These are phyloP conservation scores for Geoglossum glabrum DNA, from an alignment of 495 filamentous ascomycete genomes.

Conservation along the genomic window DNA sequence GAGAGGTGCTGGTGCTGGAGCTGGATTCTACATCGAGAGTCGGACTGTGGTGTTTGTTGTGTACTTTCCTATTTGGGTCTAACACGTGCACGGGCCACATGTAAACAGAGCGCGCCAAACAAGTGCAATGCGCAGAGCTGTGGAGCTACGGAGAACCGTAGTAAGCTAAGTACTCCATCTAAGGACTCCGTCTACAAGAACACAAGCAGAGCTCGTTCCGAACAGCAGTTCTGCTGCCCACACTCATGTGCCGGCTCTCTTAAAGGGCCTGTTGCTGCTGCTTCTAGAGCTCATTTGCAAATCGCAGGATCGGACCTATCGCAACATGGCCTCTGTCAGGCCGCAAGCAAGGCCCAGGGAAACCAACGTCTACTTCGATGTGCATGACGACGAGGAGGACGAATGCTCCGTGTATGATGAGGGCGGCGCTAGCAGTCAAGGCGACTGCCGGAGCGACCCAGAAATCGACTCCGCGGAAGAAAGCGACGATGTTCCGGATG, in stretches of 20 bases:
- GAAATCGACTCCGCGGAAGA: constrained; percentile 23
- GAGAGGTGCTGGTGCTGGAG: not conserved
- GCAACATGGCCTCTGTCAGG: not conserved
- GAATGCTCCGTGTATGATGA: constrained; percentile 19
- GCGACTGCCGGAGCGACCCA: constrained; percentile 15
- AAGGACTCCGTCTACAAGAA: no score
- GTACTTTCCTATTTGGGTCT: constrained; percentile 7
- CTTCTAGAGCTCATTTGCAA: not conserved
- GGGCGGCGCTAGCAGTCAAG: constrained; percentile 15
- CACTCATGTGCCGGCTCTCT: not conserved
- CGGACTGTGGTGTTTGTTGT: constrained; percentile 7
- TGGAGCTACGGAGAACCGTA: no score
- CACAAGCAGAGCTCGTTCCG: not conserved
- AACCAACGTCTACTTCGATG: not conserved
- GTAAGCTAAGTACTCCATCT: no score
- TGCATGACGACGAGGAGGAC: not conserved
- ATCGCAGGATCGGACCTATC: not conserved
- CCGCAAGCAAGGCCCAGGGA: not conserved
- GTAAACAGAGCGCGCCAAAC: not conserved
- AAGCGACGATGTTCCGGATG: constrained; percentile 43
- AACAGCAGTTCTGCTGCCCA: not conserved
- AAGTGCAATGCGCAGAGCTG: not conserved
- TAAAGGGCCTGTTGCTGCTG: not conserved
- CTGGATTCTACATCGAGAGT: no score
- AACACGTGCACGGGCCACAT: not conserved